Evolutionary conservation across 164 flowering plant species (phyloP).

Genomic region (Kalanchoe fedtschenkoi): DNA sequence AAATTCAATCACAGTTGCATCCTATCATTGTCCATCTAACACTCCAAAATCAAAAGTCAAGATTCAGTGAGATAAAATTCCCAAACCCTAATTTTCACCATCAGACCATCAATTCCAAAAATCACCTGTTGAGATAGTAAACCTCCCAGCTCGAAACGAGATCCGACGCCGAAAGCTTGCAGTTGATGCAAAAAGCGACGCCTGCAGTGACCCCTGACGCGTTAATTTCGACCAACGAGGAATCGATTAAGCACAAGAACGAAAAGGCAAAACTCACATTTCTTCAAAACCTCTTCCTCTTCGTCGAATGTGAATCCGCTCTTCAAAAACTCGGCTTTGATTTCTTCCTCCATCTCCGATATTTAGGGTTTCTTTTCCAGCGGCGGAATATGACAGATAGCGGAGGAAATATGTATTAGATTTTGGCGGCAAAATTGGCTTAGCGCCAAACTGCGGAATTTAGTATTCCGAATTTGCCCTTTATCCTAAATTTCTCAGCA

Average conservation of each 20-base stretch:
- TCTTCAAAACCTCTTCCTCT: conserved; percentile 48
- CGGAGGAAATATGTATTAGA: too few relatives aligned
- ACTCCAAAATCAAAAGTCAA: background rate
- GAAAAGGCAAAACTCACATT: conserved; percentile 39
- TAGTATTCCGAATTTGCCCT: background rate
- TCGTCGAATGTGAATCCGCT: conserved; percentile 55
- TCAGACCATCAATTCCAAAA: background rate
- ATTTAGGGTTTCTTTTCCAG: conserved; percentile 11
- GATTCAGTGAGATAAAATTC: background rate
- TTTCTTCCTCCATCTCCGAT: conserved; percentile 64
- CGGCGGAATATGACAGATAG: background rate
- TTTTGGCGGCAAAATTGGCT: conserved; percentile 9
- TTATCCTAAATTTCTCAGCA: too few relatives aligned
- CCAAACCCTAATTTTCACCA: background rate
- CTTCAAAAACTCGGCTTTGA: conserved; percentile 56
- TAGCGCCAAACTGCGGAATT: background rate
- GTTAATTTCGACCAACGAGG: background rate
- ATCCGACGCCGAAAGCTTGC: conserved; percentile 68
- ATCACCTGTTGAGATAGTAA: conserved; percentile 75
- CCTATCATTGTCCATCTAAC: too few relatives aligned
- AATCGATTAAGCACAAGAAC: background rate
- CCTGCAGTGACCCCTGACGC: conserved; percentile 26
- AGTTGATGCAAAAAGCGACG: conserved; percentile 69
- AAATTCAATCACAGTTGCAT: background rate
- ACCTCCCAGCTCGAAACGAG: conserved; percentile 87